phyloP scores from a whole-genome alignment of 805 yeast genomes.

The Cyberlindnera mycetangii region DNA sequence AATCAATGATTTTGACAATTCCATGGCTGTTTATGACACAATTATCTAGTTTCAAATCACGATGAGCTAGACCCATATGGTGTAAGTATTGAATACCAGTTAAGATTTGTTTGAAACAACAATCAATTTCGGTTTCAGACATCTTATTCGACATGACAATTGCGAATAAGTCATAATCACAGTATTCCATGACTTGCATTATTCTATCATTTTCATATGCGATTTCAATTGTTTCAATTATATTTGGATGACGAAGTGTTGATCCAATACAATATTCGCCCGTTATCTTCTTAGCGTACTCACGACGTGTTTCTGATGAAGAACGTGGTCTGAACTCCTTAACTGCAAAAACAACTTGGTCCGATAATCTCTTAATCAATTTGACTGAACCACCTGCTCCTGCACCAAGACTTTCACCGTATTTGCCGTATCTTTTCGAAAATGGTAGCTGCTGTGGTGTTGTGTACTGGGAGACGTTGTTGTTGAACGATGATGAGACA shows the following conservation, averaged over 20 bases:
- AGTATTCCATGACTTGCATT: slow-evolving; percentile 91
- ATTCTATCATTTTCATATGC: slow-evolving; percentile 85
- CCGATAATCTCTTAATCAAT: slow-evolving; percentile 63
- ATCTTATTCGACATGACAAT: slow-evolving; percentile 92
- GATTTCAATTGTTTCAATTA: slow-evolving; percentile 87
- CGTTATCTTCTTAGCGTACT: slow-evolving; percentile 87
- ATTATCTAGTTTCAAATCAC: slow-evolving; percentile 89
- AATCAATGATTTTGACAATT: slow-evolving; percentile 85
- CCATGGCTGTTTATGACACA: slow-evolving; percentile 84
- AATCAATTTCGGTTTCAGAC: slow-evolving; percentile 73
- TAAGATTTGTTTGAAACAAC: slow-evolving; percentile 86
- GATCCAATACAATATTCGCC: slow-evolving; percentile 94
- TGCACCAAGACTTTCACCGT: slow-evolving; percentile 86
- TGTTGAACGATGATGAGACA: slow-evolving; percentile 34
- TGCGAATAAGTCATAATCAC: slow-evolving; percentile 90
- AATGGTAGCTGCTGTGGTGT: slow-evolving; percentile 49
- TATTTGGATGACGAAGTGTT: slow-evolving; percentile 83
- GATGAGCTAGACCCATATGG: slow-evolving; percentile 80
- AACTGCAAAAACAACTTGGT: slow-evolving; percentile 78
- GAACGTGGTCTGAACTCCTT: slow-evolving; percentile 84
- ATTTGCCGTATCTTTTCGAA: slow-evolving; percentile 72
- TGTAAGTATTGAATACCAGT: slow-evolving; percentile 82
- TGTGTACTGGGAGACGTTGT: slow-evolving; percentile 35
- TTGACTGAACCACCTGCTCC: slow-evolving; percentile 95
- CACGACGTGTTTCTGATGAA: slow-evolving; percentile 71